Percentiles rank a stretch among this genome's conserved stretches.
phyloP scores from a whole-genome alignment of 441 rosid genomes.

The Euphorbia neoarborescens region DNA sequence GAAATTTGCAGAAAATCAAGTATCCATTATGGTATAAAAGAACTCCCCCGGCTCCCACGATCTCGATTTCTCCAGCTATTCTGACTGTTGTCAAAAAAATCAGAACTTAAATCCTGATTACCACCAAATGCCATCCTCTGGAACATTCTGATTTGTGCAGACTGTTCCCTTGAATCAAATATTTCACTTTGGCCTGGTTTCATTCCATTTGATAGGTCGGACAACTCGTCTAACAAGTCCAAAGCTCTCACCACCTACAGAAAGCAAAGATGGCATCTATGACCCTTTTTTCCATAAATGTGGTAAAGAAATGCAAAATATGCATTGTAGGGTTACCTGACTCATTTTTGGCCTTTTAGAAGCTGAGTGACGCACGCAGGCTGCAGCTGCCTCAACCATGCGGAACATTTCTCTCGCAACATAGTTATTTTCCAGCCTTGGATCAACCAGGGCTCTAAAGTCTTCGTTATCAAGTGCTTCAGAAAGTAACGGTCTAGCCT shows the following conservation, averaged over 20 bases:
- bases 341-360: conserved; percentile 78
- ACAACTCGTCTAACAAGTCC: conserved; percentile 49
- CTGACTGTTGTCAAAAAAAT: conserved; percentile 44
- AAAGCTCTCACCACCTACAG: conserved; percentile 76
- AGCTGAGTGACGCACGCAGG: conserved; percentile 84
- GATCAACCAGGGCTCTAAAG: conserved; percentile 58
- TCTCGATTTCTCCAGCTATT: conserved; percentile 73
- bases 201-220: conserved; percentile 81
- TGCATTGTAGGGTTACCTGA: conserved; percentile 35
- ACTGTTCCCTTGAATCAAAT: conserved; percentile 59
- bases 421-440: conserved; percentile 52
- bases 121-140: conserved; percentile 92
- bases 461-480: conserved; percentile 68
- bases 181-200: conserved; percentile 83
- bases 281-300: neutral
- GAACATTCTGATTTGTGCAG: conserved; percentile 85
- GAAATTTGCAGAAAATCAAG: neutral
- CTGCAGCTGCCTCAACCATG: conserved; percentile 91
- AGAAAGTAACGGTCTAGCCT: conserved; percentile 75
- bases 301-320: neutral
- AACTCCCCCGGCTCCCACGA: conserved; percentile 24
- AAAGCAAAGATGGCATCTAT: neutral
- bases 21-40: conserved; percentile 30
- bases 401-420: conserved; percentile 62
- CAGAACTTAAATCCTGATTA: conserved; percentile 69